Conservation (phyloP, 2,329 filamentous ascomycete genomes). For the Cladobotryum protrusum region DNA sequence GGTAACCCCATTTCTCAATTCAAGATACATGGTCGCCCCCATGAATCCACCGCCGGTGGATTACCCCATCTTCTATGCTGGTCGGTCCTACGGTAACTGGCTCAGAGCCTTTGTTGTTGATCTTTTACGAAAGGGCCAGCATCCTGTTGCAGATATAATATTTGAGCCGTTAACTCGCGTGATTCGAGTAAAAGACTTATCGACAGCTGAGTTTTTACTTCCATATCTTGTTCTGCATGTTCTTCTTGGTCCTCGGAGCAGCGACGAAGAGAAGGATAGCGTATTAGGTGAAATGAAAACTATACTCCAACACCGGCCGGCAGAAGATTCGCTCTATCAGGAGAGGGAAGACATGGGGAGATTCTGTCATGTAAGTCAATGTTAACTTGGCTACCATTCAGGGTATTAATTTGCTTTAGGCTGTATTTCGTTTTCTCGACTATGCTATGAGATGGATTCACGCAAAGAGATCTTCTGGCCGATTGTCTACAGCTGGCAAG, state of each 20-base stretch:
- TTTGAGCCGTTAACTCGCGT: slow-evolving; percentile 78
- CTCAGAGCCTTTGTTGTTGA: slow-evolving; percentile 74
- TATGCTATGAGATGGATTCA: slow-evolving; percentile 90
- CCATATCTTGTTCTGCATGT: slow-evolving; percentile 83
- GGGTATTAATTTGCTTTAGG: slow-evolving; percentile 43
- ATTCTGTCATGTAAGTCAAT: slow-evolving; percentile 69
- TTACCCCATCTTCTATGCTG: slow-evolving; percentile 73
- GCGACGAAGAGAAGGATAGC: slow-evolving; percentile 54
- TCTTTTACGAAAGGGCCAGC: slow-evolving; percentile 71
- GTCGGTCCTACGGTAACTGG: slow-evolving; percentile 72
- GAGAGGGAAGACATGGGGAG: slow-evolving; percentile 72
- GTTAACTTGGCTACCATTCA: slow-evolving; percentile 11
- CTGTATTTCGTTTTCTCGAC: slow-evolving; percentile 83
- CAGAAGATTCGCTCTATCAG: slow-evolving; percentile 46
- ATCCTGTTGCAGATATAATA: slow-evolving; percentile 65
- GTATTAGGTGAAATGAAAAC: slow-evolving; percentile 67
- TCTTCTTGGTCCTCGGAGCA: slow-evolving; percentile 61
- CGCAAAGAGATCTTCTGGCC: slow-evolving; percentile 47
- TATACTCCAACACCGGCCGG: slow-evolving; percentile 60
- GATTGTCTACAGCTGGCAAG: slow-evolving; percentile 34
- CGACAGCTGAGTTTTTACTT: slow-evolving; percentile 80
- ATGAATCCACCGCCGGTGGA: slow-evolving; percentile 49
- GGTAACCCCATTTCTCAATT: slow-evolving; percentile 80
- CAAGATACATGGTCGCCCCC: slow-evolving; percentile 68
- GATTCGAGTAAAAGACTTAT: slow-evolving; percentile 77